Evolutionary conservation across 1,284 basidiomycete genomes (phyloP), one percentile per base, ranked within the genome.

Genomic region (Trametes sp.): DNA sequence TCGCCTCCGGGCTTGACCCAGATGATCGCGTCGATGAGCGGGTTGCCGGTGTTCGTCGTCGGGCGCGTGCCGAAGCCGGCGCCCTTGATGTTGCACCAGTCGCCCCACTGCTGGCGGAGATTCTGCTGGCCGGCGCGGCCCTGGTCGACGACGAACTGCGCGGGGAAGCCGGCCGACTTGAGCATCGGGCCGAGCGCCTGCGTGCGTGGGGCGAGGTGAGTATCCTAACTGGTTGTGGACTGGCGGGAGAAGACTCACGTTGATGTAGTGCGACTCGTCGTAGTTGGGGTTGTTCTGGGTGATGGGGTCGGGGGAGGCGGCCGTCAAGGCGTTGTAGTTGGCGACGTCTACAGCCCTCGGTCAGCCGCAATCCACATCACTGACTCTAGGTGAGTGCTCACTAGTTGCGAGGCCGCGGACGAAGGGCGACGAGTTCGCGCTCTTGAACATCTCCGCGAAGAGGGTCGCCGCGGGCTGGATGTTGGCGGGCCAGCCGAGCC

Each of bases 1-100:
- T 88, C 87, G 67, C 87, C 87, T 81, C 86, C 86, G 58, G 87
- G 86, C 78, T 89, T 89, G 68, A 87, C 82, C 87, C 86, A 88
- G 64, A 88, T 85, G 72, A 88, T 84, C 50, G 85, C 76, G 70
- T 88, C 87, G 67, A 88, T 85, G 71, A 82, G 76, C 53, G 77
- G 73, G 56, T 79, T 82, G 44, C 84, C 83, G 33, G 85, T 87
- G 78, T 80, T 82, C 57, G 78, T 79, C 23, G 87, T 87, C 33
- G 86, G 87, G 63, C 80, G 85, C 42, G 75, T 82, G 65, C 87
- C 87, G 73, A 88, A 88, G 58, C 87, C 87, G 59, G 86, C 84
- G 67, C 81, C 81, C 70, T 82, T 81, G 72, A 89, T 83, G 74
- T 88, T 88, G 80, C 86, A 87, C 80, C 80, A 81, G 75, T 81